Conservation (phyloP, 768 basidiomycete genomes). For the Sporobolomyces pararoseus region DNA sequence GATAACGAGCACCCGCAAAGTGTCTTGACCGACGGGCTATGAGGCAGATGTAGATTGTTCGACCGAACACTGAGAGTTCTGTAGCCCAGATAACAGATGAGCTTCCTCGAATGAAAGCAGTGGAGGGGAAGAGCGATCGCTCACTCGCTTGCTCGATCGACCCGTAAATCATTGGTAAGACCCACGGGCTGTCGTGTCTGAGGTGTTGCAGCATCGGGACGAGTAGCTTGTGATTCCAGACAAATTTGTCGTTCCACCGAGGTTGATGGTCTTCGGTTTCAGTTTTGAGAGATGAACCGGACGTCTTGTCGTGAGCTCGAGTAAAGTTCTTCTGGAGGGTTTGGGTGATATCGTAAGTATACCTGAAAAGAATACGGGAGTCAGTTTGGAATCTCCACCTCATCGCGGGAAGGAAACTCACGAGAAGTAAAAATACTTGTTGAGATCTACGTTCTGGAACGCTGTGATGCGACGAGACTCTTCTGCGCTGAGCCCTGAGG, state of each 20-base stretch:
- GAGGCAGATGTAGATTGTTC: conserved; percentile 87
- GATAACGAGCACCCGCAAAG: conserved; percentile 89
- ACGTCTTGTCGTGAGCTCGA: background rate
- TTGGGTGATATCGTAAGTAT: conserved; percentile 96
- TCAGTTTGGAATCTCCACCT: no score
- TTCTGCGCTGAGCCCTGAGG: conserved; percentile 11
- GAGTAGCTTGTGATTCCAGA: conserved; percentile 92
- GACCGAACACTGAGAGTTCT: conserved; percentile 87
- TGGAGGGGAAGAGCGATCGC: conserved; percentile 51
- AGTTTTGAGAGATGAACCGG: background rate
- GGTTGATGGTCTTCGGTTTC: background rate
- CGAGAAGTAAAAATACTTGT: conserved; percentile 99
- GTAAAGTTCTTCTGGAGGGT: conserved; percentile 82
- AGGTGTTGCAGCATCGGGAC: conserved; percentile 60
- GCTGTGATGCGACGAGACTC: conserved; percentile 65
- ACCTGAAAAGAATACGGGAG: conserved; percentile 61
- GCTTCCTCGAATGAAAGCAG: background rate
- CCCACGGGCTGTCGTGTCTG: conserved; percentile 66
- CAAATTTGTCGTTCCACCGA: conserved; percentile 80
- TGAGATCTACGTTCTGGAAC: conserved; percentile 95
- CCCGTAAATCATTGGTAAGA: conserved; percentile 86
- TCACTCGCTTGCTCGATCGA: conserved; percentile 97
- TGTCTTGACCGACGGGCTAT: conserved; percentile 91
- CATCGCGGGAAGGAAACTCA: conserved; percentile 46
- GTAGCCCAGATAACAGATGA: background rate